Evolutionary conservation across 2,329 filamentous ascomycete species (phyloP).

Genomic region (Claviceps fusiformis): DNA sequence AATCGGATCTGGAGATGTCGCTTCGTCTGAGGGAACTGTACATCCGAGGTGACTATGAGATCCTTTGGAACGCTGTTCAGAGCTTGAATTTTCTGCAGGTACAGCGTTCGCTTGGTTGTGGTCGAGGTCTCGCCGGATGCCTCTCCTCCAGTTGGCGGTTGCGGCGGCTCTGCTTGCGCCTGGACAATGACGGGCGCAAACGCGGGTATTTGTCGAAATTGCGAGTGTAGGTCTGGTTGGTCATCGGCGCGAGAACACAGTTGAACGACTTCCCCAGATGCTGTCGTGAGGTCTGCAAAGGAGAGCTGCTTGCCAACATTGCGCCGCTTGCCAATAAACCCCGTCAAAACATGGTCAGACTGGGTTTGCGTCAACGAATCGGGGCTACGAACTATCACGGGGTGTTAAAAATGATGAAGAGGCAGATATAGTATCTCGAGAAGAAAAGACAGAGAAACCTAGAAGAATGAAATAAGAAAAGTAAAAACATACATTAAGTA

Average conservation of each 20-base stretch:
- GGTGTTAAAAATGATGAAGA: background rate
- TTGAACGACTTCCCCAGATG: conserved; percentile 29
- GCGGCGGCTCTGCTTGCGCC: conserved; percentile 20
- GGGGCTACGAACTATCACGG: conserved; percentile 14
- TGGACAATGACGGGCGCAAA: conserved; percentile 39
- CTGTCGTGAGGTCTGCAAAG: conserved; percentile 46
- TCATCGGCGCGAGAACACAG: conserved; percentile 27
- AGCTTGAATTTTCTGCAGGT: conserved; percentile 42
- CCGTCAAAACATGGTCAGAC: conserved; percentile 21
- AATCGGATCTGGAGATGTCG: conserved; percentile 80
- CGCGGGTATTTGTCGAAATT: conserved; percentile 32
- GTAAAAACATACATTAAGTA: too few relatives aligned
- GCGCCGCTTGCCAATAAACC: conserved; percentile 57
- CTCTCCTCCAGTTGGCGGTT: conserved; percentile 10
- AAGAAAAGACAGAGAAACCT: too few relatives aligned
- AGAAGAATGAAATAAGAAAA: too few relatives aligned
- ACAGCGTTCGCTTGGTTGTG: conserved; percentile 38
- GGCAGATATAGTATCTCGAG: background rate
- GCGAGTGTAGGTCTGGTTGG: conserved; percentile 22
- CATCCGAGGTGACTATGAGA: conserved; percentile 62
- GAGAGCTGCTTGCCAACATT: conserved; percentile 55
- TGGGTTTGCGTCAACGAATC: conserved; percentile 10
- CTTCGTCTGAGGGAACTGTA: conserved; percentile 58
- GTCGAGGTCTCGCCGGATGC: conserved; percentile 11
- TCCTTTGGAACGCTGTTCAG: conserved; percentile 35